phyloP scores from a whole-genome alignment of 164 flowering plant genomes.

The Saururus chinensis region DNA sequence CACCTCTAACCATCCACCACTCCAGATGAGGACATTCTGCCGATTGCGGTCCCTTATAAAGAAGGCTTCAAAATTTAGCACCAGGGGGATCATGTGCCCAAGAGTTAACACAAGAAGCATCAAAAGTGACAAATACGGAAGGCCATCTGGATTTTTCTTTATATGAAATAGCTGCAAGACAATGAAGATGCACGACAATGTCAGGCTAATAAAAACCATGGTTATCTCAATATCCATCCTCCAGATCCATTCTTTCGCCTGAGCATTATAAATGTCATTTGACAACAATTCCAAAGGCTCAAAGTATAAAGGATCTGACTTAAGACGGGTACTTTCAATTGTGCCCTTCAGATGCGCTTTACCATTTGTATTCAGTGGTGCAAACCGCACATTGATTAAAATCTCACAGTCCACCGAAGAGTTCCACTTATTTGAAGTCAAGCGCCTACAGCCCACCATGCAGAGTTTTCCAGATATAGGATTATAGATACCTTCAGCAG shows the following conservation, averaged over 20 bases:
- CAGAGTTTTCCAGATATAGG: slow-evolving; percentile 43
- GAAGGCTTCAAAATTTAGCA: slow-evolving; percentile 54
- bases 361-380: slow-evolving; percentile 23
- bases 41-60: slow-evolving; percentile 7
- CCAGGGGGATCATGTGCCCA: slow-evolving; percentile 52
- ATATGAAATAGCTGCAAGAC: slow-evolving; percentile 40
- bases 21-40: slow-evolving; percentile 15
- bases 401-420: slow-evolving; percentile 45
- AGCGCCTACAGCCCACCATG: slow-evolving; percentile 60
- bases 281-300: slow-evolving; percentile 25
- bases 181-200: slow-evolving; percentile 39
- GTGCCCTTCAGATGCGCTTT: slow-evolving; percentile 30
- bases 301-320: slow-evolving; percentile 41
- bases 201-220: slow-evolving; percentile 47
- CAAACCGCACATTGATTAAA: slow-evolving; percentile 34
- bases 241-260: slow-evolving; percentile 17
- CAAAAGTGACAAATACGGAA: slow-evolving; percentile 40
- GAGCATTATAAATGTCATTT: slow-evolving; percentile 2
- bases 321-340: slow-evolving; percentile 38
- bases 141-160: slow-evolving; percentile 36
- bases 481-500: slow-evolving; percentile 67
- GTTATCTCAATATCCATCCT: slow-evolving; percentile 55
- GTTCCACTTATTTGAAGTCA: too few species aligned
- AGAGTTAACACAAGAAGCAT: too few species aligned
- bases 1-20: slow-evolving; percentile 42